Base-by-base conservation (phyloP, 371 early-diverging fungal genomes). In the Zychaea mexicana region DNA sequence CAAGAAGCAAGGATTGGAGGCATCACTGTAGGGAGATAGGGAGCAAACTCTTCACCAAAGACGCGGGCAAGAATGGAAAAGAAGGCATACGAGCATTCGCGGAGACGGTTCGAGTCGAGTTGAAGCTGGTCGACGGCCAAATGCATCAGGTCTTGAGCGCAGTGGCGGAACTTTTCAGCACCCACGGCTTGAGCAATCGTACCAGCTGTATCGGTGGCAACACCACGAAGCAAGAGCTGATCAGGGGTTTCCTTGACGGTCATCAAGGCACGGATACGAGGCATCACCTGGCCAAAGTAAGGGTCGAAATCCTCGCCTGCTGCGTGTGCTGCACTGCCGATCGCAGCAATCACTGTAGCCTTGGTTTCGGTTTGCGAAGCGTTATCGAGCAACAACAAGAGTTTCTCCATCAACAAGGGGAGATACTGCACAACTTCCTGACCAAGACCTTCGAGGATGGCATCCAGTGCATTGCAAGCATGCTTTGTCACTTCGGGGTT, bases 141-240 rank as follows among this genome's bases (percentile, higher is more conserved):
- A 26, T 71, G 74, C 92, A 95, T 92, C 55, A 88, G 68, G 22
- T 86, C 86, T 24, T 88, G 80, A 57, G 92, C 70, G 62, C 90
- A 85, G 26, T 95, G 95, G 30, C 84, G 76, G 83, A 94, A 94
- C 19, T 83, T 76, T 0, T 92, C 94, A 47, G 88, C 86, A 59
- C 96, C 96, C 21, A 93, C 92, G 12, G 95, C 94, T 61, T 89
- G 90, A 19, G 95, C 96, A 68, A 96, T 85, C 7, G 93, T 88
- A 59, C 90, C 93, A 56, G 91, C 87, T 24, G 95, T 84, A 66
- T 96, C 96, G 0, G 92, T 93, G 4, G 97, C 93, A 7, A 93
- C 90, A 45, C 94, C 93, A 53, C 96, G 93, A 42, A 95, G 77
- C 19, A 90, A 78, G 30, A 90, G 69, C n/a, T 92, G 92, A 33